These are phyloP conservation scores for Lenwebbia sp. DNA, from an alignment of 345 rosid species.

Conservation along the genomic window DNA sequence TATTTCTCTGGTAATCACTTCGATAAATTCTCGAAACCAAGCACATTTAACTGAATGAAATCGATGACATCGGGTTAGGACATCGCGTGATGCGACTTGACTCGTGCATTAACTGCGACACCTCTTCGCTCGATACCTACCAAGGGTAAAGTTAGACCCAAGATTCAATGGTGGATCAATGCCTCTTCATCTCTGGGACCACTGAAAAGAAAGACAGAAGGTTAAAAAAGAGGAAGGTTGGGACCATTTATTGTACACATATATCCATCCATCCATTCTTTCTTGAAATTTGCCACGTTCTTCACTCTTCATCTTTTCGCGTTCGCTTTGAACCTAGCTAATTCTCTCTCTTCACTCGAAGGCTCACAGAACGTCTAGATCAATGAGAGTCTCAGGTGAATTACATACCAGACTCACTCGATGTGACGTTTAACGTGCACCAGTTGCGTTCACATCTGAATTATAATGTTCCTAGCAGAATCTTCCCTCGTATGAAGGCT, in stretches of 20 bases:
- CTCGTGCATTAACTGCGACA: neutral
- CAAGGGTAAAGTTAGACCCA: neutral
- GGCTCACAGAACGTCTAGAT: neutral
- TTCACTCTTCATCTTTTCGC: neutral
- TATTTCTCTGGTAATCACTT: neutral
- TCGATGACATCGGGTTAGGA: neutral
- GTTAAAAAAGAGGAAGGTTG: neutral
- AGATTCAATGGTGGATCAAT: neutral
- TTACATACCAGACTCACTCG: neutral
- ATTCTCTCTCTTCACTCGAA: neutral
- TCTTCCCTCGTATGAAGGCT: neutral
- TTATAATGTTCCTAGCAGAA: neutral
- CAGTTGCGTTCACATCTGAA: neutral
- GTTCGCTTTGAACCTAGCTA: neutral
- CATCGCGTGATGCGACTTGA: neutral
- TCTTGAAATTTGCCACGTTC: neutral
- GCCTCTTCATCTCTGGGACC: neutral
- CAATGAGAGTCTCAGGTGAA: neutral
- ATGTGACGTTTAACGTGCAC: neutral
- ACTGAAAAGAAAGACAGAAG: neutral
- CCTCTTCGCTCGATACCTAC: neutral
- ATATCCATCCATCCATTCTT: neutral
- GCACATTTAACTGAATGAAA: neutral
- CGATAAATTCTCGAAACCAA: neutral
- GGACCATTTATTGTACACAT: neutral